Percentiles rank a stretch among this genome's conserved stretches.
Evolutionary conservation across 2,329 filamentous ascomycete species (phyloP).

Genomic region (Aspergillus udagawae): DNA sequence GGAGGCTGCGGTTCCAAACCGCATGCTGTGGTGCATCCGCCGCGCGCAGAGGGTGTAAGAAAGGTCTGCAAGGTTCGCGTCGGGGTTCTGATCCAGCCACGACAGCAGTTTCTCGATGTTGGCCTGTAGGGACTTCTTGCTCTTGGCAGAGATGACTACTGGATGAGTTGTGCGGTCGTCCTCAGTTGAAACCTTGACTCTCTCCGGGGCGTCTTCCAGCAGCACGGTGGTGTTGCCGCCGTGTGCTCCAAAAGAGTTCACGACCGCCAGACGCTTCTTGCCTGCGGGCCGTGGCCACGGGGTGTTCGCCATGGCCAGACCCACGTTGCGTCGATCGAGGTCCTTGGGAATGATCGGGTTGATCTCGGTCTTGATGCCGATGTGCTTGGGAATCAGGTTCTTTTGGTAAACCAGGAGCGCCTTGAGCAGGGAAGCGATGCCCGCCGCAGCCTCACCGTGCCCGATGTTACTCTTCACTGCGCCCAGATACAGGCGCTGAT

Average conservation of each 20-base stretch:
- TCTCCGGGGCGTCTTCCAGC: constrained; percentile 42
- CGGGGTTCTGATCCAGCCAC: constrained; percentile 32
- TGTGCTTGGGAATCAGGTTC: constrained; percentile 29
- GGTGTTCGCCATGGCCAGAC: constrained; percentile 45
- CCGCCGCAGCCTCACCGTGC: constrained; percentile 60
- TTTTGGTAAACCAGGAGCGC: constrained; percentile 37
- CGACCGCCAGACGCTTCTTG: constrained; percentile 39
- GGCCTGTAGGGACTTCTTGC: constrained; percentile 37
- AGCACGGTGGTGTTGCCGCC: constrained; percentile 68
- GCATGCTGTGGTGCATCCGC: constrained; percentile 30
- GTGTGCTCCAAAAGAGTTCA: constrained; percentile 69
- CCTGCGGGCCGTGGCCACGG: constrained; percentile 30
- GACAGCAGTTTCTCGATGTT: constrained; percentile 53
- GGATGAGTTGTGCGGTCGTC: constrained; percentile 52
- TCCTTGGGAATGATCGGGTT: constrained; percentile 46
- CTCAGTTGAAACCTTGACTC: constrained; percentile 43
- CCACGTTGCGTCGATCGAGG: constrained; percentile 39
- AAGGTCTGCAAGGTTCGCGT: constrained; percentile 49
- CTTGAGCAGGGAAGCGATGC: constrained; percentile 39
- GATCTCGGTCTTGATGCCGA: constrained; percentile 39
- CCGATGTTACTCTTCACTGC: constrained; percentile 63
- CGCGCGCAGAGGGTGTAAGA: constrained; percentile 64
- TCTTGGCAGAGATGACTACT: constrained; percentile 55
- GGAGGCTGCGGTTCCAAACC: constrained; percentile 3
- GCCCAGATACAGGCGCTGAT: constrained; percentile 56